Base-by-base conservation (phyloP, 2,329 filamentous ascomycete species). In the Hymenoscyphus scutula region DNA sequence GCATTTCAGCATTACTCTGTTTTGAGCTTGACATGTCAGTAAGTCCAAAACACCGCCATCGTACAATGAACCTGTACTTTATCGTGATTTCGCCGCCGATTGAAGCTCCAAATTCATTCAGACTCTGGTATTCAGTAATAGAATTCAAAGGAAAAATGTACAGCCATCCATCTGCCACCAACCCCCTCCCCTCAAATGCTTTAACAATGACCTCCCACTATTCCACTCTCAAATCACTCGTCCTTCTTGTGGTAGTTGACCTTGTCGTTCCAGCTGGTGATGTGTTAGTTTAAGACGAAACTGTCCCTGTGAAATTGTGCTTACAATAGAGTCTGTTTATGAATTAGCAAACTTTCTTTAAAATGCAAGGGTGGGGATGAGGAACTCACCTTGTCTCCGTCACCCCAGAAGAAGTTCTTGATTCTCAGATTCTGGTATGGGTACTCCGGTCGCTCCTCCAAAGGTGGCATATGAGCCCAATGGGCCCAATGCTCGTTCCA, bases 401-500 rank as follows among this genome's bases (percentile, higher is more conserved):
- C 84, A 70, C 94, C 93, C 90, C 90, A 99, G 75, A 86, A 88
- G 84, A 80, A 99, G 86, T 97, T 97, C 89, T 95, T 97, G 77
- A 86, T 85, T 77, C 95, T 90, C 78, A 99, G 90, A 85, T 99
- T 99, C 86, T 96, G 91, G 87, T 96, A 99, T 64, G 92, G 82
- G 81, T 98, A 99, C 83, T 98, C 91, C 74, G 84, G 80, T 75
- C 91, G 89, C 82, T 99, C 95, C 83, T 96, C 92, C 71, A 94
- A 83, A 69, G 95, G 90, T 65, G 90, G 86, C 78, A 91, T 80
- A 81, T 98, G 94, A 59, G 78, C 80, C 86, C 89, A 92, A 84
- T 99, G 95, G 80, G 96, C 91, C 94, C 94, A 98, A 81, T 99
- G 95, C 82, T 96, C 91, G 74, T 86, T 88, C 92, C 92, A 99